A percentile compares a stretch with the other conserved stretches of the same genome.
Conservation (phyloP, 2,329 filamentous ascomycete genomes). For the Aspergillus viridinutans region DNA sequence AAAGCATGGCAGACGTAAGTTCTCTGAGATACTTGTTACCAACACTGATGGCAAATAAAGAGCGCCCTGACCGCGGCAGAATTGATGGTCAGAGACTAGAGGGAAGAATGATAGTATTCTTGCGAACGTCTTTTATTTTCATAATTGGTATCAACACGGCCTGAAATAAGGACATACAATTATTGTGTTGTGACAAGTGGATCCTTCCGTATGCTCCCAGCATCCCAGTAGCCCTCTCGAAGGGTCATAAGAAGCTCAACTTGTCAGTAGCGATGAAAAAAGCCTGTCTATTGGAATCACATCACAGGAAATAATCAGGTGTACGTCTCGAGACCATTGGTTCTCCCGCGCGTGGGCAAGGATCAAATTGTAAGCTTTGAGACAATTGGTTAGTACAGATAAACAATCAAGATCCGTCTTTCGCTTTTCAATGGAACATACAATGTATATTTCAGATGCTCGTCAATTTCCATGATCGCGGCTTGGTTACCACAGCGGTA, state of each 20-base stretch:
- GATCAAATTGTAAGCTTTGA: conserved; percentile 92
- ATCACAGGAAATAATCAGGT: conserved; percentile 94
- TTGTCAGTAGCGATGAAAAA: conserved; percentile 19
- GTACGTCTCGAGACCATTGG: conserved; percentile 98
- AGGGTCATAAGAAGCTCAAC: conserved; percentile 18
- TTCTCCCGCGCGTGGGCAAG: conserved; percentile 93
- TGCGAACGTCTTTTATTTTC: conserved; percentile 37
- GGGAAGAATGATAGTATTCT: conserved; percentile 3
- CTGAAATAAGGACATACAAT: conserved; percentile 34
- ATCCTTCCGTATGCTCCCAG: conserved; percentile 25
- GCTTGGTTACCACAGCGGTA: conserved; percentile 99
- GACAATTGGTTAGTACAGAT: conserved; percentile 4
- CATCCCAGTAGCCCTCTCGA: conserved; percentile 25
- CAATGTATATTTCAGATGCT: conserved; percentile 99
- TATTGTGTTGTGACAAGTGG: conserved; percentile 26
- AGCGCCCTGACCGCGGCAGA: background rate
- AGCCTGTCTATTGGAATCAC: conserved; percentile 33
- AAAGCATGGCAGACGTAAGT: background rate
- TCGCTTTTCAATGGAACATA: conserved; percentile 50
- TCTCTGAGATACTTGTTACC: background rate
- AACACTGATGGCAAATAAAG: background rate
- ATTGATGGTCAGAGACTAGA: background rate
- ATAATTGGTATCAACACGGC: conserved; percentile 40
- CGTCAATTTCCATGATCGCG: conserved; percentile 99
- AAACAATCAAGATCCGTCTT: background rate